Base-by-base conservation (phyloP, 371 early-diverging fungal species). In the Mortierella sp. region DNA sequence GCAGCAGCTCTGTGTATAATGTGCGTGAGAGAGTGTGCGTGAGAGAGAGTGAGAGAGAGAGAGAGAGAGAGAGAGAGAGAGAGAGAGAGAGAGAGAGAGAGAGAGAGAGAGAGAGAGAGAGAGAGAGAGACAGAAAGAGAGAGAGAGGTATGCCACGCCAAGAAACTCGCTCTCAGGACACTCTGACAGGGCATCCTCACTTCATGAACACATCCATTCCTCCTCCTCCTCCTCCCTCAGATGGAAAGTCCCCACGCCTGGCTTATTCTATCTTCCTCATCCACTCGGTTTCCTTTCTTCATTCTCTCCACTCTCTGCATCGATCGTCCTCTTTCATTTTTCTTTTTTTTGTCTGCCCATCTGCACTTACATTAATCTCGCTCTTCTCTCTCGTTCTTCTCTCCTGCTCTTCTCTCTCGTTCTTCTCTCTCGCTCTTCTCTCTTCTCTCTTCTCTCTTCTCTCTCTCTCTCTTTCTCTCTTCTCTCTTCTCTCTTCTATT, bases 11-110 rank as follows among this genome's bases (percentile, higher is more conserved):
- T 21, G 14, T 21, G 21, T 53, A 28, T 15, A 52, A 52, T 52
- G 21, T 53, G 55, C 55, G 26, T 53, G 26, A 26, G 26, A 25
- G 25, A 15, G n/a, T n/a, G n/a, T n/a, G n/a, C n/a, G n/a, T n/a
- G n/a, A n/a, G n/a, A n/a, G n/a, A n/a, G n/a, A n/a, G 26, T 21
- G 53, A 53, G 53, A 53, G 52, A n/a, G 52, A 26, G 53, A 26
- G 53, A 26, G 21, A n/a, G n/a, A 30, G 62, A 12, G 6, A 47
- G 46, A 29, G 62, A 30, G 9, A 47, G 1, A 60, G 26, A 9
- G 21, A 15, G 30, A 47, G 29, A n/a, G n/a, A n/a, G n/a, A n/a
- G n/a, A 72, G 90, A 91, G 57, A 92, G 93, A 71, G 87, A 91
- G 44, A 93, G 85, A n/a, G n/a, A n/a, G n/a, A n/a, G n/a, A n/a